A percentile compares a stretch with the other conserved stretches of the same genome.
Evolutionary conservation across 2,329 filamentous ascomycete genomes (phyloP).

Genomic region (Exophiala alcalophila): DNA sequence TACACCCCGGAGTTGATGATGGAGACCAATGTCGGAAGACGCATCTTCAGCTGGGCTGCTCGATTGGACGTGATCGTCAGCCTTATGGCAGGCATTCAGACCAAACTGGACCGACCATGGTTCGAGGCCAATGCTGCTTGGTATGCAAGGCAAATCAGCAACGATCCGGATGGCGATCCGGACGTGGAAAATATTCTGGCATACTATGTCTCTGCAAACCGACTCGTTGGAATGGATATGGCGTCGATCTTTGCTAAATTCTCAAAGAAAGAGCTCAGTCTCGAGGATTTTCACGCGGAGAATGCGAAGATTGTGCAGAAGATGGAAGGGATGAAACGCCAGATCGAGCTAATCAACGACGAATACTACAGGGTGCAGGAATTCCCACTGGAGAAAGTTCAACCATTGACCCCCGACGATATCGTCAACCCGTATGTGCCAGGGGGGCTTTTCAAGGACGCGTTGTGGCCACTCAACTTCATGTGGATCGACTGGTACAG

Average conservation of each 20-base stretch:
- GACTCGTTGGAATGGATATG: slow-evolving; percentile 76
- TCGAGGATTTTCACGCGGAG: slow-evolving; percentile 63
- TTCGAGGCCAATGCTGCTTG: slow-evolving; percentile 64
- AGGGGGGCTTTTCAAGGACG: slow-evolving; percentile 66
- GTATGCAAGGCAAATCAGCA: slow-evolving; percentile 57
- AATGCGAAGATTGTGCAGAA: slow-evolving; percentile 53
- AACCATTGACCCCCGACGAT: slow-evolving; percentile 56
- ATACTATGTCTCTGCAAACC: slow-evolving; percentile 62
- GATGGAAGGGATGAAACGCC: slow-evolving; percentile 42
- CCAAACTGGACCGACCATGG: slow-evolving; percentile 74
- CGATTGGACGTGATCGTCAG: slow-evolving; percentile 84
- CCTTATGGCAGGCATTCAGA: slow-evolving; percentile 74
- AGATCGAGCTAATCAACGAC: slow-evolving; percentile 63
- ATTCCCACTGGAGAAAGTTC: slow-evolving; percentile 51
- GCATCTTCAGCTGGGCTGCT: slow-evolving; percentile 82
- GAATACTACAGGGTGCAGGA: slow-evolving; percentile 61
- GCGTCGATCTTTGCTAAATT: slow-evolving; percentile 71
- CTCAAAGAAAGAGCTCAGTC: slow-evolving; percentile 55
- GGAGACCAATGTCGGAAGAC: slow-evolving; percentile 66
- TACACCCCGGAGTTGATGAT: slow-evolving; percentile 74
- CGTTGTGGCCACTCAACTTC: slow-evolving; percentile 71
- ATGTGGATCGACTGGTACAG: slow-evolving; percentile 74
- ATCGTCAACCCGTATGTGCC: slow-evolving; percentile 72
- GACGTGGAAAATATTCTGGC: slow-evolving; percentile 66
- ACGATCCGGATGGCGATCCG: slow-evolving; percentile 51